Evolutionary conservation across 768 basidiomycete species (phyloP), one percentile per base, ranked within the genome.

Genomic region (Psilocybe cubensis): DNA sequence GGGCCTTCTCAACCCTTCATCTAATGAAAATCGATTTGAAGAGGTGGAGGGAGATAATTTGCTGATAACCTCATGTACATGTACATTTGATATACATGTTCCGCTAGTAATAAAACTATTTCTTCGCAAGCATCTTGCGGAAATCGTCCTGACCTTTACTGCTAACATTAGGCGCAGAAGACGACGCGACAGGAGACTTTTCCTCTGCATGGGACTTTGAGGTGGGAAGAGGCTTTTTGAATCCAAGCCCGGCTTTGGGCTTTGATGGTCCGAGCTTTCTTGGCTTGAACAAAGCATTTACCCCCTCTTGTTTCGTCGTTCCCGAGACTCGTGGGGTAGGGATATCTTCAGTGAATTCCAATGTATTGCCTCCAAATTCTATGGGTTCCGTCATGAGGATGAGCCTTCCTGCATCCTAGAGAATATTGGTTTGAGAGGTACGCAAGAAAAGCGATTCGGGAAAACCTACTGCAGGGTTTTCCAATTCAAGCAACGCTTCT

Each of bases 111-210:
- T 24, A 24, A 25, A 5, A 27, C 31, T 48, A 60, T 57, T 64
- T 63, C 47, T 59, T 65, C 24, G 54, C 76, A 28, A 96, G 70
- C 88, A 96, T 88, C 66, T 87, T 92, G 56, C 94, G 78, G 70
- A 96, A 96, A 64, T 92, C 92, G 63, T 94, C 88, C 68, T 95
- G 94, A 1, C 84, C 83, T 68, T 82, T 87, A 25, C 74, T n/a
- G n/a, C n/a, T n/a, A n/a, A n/a, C 78, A 52, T 71, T 69, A 38
- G 66, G 64, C 10, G 65, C 54, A 2, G 64, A 56, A 7, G 70
- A 56, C 10, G 67, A 43, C 20, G 68, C 56, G 23, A 64, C 31
- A 20, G 66, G 38, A 52, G 64, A 63, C 29, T 63, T 44, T 1
- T 69, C 52, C 31, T 63, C 43, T 14, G 46, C 50, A 20, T 51